These are phyloP conservation scores for Ceratocystis eucalypticola DNA, from an alignment of 2,329 filamentous ascomycete genomes.

Conservation along the genomic window DNA sequence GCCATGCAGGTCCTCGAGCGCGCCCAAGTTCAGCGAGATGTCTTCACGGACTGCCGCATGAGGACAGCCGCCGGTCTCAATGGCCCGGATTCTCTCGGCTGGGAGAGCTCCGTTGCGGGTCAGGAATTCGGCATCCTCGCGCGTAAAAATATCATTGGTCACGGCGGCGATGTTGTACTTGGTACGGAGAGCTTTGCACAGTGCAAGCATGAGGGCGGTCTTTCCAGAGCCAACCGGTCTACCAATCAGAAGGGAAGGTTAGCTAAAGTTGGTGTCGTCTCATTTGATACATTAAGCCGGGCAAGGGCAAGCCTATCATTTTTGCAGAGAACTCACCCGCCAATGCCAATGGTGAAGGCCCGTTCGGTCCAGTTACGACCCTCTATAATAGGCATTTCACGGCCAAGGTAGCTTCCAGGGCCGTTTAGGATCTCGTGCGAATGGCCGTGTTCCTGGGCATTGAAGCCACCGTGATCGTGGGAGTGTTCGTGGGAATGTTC, in stretches of 20 bases:
- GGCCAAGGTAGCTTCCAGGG: conserved; percentile 74
- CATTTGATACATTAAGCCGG: too few species aligned
- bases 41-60: conserved; percentile 96
- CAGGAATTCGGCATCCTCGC: conserved; percentile 95
- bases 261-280: too few species aligned
- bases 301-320: background rate
- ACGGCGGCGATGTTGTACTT: conserved; percentile 83
- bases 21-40: conserved; percentile 84
- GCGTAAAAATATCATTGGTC: conserved; percentile 98
- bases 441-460: conserved; percentile 68
- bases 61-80: conserved; percentile 93
- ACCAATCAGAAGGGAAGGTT: background rate
- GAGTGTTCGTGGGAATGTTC: conserved; percentile 12
- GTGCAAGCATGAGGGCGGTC: conserved; percentile 88
- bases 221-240: conserved; percentile 95
- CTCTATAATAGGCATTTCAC: conserved; percentile 88
- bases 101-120: conserved; percentile 75
- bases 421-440: conserved; percentile 91
- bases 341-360: conserved; percentile 94
- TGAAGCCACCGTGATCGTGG: conserved; percentile 27
- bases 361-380: conserved; percentile 77
- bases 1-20: conserved; percentile 74
- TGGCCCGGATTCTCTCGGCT: conserved; percentile 72
- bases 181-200: conserved; percentile 71
- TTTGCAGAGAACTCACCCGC: conserved; percentile 51